Percentiles rank a stretch among this genome's conserved stretches.
phyloP scores from a whole-genome alignment of 2,329 filamentous ascomycete genomes.

The Hypomyces rosellus region DNA sequence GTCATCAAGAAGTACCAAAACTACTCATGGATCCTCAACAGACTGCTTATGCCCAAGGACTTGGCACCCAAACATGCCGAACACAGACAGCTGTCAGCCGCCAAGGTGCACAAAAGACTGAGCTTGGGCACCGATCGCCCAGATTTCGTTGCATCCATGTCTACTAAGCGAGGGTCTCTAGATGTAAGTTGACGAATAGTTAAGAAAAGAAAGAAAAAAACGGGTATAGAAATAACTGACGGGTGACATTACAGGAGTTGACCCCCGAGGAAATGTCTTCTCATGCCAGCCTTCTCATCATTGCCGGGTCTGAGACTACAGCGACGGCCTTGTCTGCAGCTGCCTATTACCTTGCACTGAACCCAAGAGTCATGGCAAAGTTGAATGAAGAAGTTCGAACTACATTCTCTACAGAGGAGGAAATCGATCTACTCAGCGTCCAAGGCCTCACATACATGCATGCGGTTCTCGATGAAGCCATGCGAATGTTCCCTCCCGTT shows the following conservation, averaged over 20 bases:
- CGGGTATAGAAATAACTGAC: too few species aligned
- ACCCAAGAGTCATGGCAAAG: constrained; percentile 24
- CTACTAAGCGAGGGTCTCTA: too few species aligned
- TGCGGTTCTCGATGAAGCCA: constrained; percentile 43
- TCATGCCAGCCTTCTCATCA: constrained; percentile 14
- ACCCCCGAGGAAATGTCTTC: constrained; percentile 12
- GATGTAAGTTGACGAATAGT: too few species aligned
- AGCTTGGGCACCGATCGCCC: not conserved
- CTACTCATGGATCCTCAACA: not conserved
- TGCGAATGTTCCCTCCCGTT: constrained; percentile 41
- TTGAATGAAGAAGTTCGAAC: constrained; percentile 28
- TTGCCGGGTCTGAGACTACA: constrained; percentile 28
- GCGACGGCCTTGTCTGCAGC: constrained; percentile 23
- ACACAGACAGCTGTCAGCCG: not conserved
- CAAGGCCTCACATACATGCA: constrained; percentile 35
- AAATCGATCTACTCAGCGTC: constrained; percentile 12
- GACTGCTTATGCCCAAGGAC: not conserved
- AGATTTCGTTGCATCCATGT: constrained; percentile 6
- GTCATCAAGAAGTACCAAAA: not conserved
- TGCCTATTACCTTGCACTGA: constrained; percentile 22
- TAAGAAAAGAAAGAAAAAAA: too few species aligned
- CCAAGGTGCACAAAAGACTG: constrained; percentile 3
- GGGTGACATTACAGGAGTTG: not conserved
- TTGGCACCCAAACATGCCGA: constrained; percentile 1
- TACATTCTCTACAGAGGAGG: constrained; percentile 6